phyloP scores from a whole-genome alignment of 805 yeast species.

The Pichia manshurica region DNA sequence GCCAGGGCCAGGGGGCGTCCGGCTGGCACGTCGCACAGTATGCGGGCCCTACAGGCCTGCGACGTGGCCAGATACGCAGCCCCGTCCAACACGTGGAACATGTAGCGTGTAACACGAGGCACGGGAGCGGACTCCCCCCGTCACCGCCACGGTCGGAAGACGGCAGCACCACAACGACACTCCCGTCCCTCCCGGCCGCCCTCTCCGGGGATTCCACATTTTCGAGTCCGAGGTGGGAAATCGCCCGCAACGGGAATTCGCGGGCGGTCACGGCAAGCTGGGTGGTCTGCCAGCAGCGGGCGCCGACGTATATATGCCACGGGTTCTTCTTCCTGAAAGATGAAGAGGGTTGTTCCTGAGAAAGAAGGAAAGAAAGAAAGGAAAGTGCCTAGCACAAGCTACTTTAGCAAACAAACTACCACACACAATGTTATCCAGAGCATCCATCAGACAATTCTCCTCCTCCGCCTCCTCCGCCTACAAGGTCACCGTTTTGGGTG shows the following conservation, averaged over 20 bases:
- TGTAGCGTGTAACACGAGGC: no score
- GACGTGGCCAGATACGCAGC: no score
- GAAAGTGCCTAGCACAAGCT: no score
- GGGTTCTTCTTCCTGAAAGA: no score
- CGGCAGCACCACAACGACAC: no score
- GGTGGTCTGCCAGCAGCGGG: neutral
- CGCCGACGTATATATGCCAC: neutral
- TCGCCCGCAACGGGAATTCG: neutral
- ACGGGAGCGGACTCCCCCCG: no score
- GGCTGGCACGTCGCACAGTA: no score
- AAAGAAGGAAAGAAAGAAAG: neutral
- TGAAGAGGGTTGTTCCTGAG: neutral
- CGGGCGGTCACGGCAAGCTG: neutral
- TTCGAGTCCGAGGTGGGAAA: conserved; percentile 9
- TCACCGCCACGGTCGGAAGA: no score
- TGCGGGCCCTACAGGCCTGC: no score
- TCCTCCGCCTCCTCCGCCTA: conserved; percentile 61
- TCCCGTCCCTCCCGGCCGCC: no score
- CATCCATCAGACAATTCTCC: conserved; percentile 51
- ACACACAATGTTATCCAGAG: conserved; percentile 46
- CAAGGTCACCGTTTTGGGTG: conserved; percentile 78
- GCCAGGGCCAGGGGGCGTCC: no score
- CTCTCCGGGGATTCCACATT: neutral
- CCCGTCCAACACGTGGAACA: no score
- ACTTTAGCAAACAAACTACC: neutral